These are phyloP conservation scores for Spergularia azorica DNA, from an alignment of 179 eudicot genomes.

Conservation along the genomic window DNA sequence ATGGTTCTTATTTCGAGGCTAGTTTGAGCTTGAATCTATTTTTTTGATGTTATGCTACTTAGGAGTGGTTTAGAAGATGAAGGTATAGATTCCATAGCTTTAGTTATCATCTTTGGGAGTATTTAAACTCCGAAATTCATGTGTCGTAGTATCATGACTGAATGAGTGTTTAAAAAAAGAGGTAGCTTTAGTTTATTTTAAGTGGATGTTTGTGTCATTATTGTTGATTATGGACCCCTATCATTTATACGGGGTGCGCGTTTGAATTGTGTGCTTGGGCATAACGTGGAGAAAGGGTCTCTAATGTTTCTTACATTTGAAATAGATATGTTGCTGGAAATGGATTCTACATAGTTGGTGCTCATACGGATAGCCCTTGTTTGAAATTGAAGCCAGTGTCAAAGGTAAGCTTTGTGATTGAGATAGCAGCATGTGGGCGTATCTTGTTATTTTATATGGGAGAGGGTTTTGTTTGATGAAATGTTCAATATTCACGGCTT, in stretches of 20 bases:
- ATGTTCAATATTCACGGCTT: conserved; percentile 15
- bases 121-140: neutral
- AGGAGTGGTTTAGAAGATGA: neutral
- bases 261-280: neutral
- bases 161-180: neutral
- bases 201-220: neutral
- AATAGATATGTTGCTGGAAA: conserved; percentile 88
- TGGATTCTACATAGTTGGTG: conserved; percentile 86
- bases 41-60: neutral
- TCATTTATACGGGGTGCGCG: neutral
- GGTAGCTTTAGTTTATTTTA: neutral
- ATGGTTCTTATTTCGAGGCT: too few relatives aligned
- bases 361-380: conserved; percentile 98
- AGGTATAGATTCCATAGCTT: neutral
- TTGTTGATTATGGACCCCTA: neutral
- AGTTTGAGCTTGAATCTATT: neutral
- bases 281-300: neutral
- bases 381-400: conserved; percentile 88
- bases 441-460: neutral
- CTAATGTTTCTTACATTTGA: conserved; percentile 19
- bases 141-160: neutral
- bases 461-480: neutral
- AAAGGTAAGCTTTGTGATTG: conserved; percentile 49
- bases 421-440: conserved; percentile 5
- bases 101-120: neutral